Evolutionary conservation across 768 basidiomycete species (phyloP).

Genomic region (Phylloporus rhodoxanthus): DNA sequence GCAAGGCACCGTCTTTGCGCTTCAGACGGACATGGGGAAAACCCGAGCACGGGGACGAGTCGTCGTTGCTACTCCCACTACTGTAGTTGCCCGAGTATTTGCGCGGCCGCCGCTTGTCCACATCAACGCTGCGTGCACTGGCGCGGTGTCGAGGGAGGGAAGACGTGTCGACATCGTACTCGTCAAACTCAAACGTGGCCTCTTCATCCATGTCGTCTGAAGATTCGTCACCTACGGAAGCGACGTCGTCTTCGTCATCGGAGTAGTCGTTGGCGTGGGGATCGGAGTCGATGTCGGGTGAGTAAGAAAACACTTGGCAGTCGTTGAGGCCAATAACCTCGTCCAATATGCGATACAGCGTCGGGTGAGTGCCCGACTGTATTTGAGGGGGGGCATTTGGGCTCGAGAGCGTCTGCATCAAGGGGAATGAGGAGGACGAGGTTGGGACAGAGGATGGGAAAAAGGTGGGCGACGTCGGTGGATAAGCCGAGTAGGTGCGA

Average conservation of each 20-base stretch:
- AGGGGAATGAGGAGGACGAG: slow-evolving; percentile 68
- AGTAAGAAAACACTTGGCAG: slow-evolving; percentile 93
- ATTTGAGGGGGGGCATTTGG: slow-evolving; percentile 69
- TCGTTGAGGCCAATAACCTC: slow-evolving; percentile 85
- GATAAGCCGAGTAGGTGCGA: slow-evolving; percentile 82
- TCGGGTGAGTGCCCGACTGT: slow-evolving; percentile 80
- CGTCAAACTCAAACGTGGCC: slow-evolving; percentile 71
- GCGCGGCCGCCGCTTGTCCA: slow-evolving; percentile 4
- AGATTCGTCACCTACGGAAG: slow-evolving; percentile 62
- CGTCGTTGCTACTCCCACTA: slow-evolving; percentile 32
- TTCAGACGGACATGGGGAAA: slow-evolving; percentile 46
- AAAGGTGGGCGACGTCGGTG: slow-evolving; percentile 63
- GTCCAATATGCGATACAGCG: slow-evolving; percentile 81
- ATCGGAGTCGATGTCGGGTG: slow-evolving; percentile 89
- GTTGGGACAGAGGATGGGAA: slow-evolving; percentile 67
- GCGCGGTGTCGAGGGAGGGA: slow-evolving; percentile 8
- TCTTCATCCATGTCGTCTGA: slow-evolving; percentile 70
- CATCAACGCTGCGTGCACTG: slow-evolving; percentile 7
- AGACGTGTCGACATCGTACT: slow-evolving; percentile 65
- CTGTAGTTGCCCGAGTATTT: slow-evolving; percentile 27
- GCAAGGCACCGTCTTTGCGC: slow-evolving; percentile 64
- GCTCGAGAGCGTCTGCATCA: slow-evolving; percentile 49
- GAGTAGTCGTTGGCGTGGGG: slow-evolving; percentile 83
- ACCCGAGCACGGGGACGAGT: slow-evolving; percentile 31
- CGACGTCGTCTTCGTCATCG: slow-evolving; percentile 73